Percentiles rank a stretch among this genome's conserved stretches.
phyloP scores from a whole-genome alignment of 805 yeast genomes.

The Teunomyces cretensis region DNA sequence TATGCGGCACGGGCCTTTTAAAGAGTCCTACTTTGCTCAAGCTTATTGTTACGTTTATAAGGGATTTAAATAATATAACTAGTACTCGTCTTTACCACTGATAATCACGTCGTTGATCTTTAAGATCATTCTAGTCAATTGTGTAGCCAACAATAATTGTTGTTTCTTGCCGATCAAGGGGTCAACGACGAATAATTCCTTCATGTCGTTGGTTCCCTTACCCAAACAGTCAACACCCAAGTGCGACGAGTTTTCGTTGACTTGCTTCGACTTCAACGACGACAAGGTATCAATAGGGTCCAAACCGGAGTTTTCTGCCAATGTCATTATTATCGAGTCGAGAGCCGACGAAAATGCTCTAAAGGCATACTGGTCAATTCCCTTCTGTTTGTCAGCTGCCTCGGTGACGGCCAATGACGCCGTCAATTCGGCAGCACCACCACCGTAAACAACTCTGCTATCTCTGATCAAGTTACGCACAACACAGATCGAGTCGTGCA shows the following conservation, averaged over 20 bases:
- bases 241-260: slow-evolving; percentile 63
- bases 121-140: slow-evolving; percentile 94
- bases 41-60: too few species aligned
- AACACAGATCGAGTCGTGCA: slow-evolving; percentile 95
- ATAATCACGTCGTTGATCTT: slow-evolving; percentile 96
- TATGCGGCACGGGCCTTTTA: too few species aligned
- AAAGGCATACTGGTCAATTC: slow-evolving; percentile 97
- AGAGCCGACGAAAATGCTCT: slow-evolving; percentile 90
- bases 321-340: slow-evolving; percentile 88
- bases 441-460: slow-evolving; percentile 96
- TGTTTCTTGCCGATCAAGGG: slow-evolving; percentile 97
- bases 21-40: too few species aligned
- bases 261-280: slow-evolving; percentile 78
- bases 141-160: slow-evolving; percentile 93
- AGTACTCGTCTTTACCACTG: slow-evolving; percentile 78
- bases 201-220: slow-evolving; percentile 87
- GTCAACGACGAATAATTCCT: slow-evolving; percentile 89
- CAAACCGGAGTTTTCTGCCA: slow-evolving; percentile 96
- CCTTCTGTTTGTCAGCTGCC: slow-evolving; percentile 89
- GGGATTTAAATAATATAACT: slow-evolving; percentile 6
- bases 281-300: slow-evolving; percentile 91
- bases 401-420: slow-evolving; percentile 88
- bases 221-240: slow-evolving; percentile 96
- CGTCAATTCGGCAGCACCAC: slow-evolving; percentile 97
- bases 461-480: slow-evolving; percentile 93